Evolutionary conservation across 1,139 yeast species (phyloP).

Genomic region (Zygotorulaspora mrakii): DNA sequence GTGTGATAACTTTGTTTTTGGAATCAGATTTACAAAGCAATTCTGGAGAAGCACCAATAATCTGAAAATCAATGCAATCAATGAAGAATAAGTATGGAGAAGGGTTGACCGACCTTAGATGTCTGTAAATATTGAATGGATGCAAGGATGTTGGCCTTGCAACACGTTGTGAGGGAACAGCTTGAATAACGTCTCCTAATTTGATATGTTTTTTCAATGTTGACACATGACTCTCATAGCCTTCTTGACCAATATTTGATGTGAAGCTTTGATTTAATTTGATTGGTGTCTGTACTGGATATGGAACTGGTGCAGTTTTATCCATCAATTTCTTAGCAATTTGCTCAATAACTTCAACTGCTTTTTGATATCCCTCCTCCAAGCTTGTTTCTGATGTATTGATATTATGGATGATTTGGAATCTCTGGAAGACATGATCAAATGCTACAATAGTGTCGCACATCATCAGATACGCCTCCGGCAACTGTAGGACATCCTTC

Average conservation of each 20-base stretch:
- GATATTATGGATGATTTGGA: slow-evolving; percentile 83
- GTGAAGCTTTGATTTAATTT: slow-evolving; percentile 58
- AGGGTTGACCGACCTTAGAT: slow-evolving; percentile 91
- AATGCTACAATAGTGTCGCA: slow-evolving; percentile 86
- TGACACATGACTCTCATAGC: slow-evolving; percentile 79
- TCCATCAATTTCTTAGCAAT: slow-evolving; percentile 47
- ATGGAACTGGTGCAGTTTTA: slow-evolving; percentile 41
- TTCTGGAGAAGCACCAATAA: slow-evolving; percentile 97
- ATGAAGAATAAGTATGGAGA: slow-evolving; percentile 94
- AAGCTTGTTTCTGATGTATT: slow-evolving; percentile 43
- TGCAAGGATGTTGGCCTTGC: slow-evolving; percentile 92
- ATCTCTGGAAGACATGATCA: slow-evolving; percentile 89
- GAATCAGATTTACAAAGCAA: slow-evolving; percentile 75
- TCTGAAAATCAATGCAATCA: slow-evolving; percentile 85
- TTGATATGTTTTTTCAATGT: slow-evolving; percentile 74
- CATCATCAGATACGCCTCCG: slow-evolving; percentile 89
- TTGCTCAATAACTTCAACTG: slow-evolving; percentile 53
- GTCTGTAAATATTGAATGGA: slow-evolving; percentile 94
- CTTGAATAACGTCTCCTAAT: slow-evolving; percentile 92
- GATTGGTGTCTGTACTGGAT: slow-evolving; percentile 72
- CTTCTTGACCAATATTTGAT: slow-evolving; percentile 89
- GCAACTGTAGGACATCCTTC: slow-evolving; percentile 75
- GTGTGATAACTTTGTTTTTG: slow-evolving; percentile 75
- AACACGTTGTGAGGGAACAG: slow-evolving; percentile 95
- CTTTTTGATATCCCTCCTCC: slow-evolving; percentile 51